These are phyloP conservation scores for Crithidia brevicula DNA, from an alignment of 208 protist species.

Conservation along the genomic window DNA sequence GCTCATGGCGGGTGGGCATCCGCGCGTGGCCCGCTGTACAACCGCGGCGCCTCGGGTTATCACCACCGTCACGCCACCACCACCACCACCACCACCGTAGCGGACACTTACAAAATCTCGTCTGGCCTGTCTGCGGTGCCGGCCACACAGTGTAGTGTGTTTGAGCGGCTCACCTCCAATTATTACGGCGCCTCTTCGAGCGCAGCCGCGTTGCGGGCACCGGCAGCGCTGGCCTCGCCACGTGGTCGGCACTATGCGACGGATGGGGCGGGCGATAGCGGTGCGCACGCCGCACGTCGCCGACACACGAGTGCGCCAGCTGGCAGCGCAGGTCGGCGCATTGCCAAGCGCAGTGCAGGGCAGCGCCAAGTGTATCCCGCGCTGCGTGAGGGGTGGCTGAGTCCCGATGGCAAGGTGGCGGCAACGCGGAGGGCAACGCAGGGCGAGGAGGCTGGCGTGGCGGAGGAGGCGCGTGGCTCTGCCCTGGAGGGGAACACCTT, in stretches of 20 bases:
- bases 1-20: constrained; percentile 1
- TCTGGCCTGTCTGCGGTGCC: too few relatives aligned
- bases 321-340: neutral
- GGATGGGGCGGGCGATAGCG: too few relatives aligned
- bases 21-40: constrained; percentile 1
- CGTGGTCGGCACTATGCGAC: constrained; percentile 1
- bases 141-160: constrained; percentile 25
- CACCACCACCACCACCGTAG: neutral
- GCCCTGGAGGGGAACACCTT: neutral
- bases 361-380: neutral
- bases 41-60: constrained; percentile 10
- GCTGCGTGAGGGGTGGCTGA: constrained; percentile 5
- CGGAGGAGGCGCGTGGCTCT: neutral
- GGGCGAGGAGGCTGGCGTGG: too few relatives aligned
- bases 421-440: neutral
- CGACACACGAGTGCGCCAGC: constrained; percentile 16
- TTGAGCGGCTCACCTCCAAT: constrained; percentile 49
- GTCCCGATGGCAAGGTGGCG: constrained; percentile 9
- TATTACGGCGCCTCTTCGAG: constrained; percentile 35
- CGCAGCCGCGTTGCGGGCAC: constrained; percentile 16
- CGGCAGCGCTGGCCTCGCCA: neutral
- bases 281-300: constrained; percentile 1
- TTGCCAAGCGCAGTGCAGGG: neutral
- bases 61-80: neutral
- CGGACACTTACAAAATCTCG: neutral